A percentile compares a stretch with the other conserved stretches of the same genome.
Evolutionary conservation across 108 stramenopile genomes (phyloP).

Genomic region (Cyclotella sp.): DNA sequence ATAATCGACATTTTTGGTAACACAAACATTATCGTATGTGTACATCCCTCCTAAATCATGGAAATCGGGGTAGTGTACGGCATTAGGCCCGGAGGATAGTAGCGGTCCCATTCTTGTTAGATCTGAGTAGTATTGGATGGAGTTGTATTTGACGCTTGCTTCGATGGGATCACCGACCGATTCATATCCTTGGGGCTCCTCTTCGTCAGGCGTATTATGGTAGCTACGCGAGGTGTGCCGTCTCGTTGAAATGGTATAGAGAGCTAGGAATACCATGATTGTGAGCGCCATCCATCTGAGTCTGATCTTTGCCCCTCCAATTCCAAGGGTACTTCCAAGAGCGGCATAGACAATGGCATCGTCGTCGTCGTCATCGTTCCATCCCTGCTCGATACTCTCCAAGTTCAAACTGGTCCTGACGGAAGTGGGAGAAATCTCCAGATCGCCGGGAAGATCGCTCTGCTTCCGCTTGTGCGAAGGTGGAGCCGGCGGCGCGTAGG

Average conservation of each 20-base stretch:
- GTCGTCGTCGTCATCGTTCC: constrained; percentile 24
- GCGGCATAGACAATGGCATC: constrained; percentile 9
- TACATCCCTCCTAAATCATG: constrained; percentile 13
- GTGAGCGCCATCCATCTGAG: background rate
- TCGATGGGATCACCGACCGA: constrained; percentile 14
- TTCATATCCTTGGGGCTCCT: background rate
- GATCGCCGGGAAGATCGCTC: constrained; percentile 7
- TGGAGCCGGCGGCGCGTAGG: background rate
- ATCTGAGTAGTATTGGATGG: constrained; percentile 27
- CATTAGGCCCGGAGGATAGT: constrained; percentile 12
- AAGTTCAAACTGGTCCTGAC: constrained; percentile 12
- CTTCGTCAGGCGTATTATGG: background rate
- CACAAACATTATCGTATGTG: constrained; percentile 34
- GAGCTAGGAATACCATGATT: background rate
- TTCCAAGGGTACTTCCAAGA: background rate
- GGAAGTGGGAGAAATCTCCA: background rate
- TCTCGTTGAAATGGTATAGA: background rate
- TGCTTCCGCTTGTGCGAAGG: constrained; percentile 40
- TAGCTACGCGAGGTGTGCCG: background rate
- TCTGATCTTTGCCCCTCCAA: background rate
- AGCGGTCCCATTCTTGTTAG: constrained; percentile 12
- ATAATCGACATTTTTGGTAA: constrained; percentile 39
- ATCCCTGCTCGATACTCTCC: constrained; percentile 22
- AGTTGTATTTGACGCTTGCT: background rate
- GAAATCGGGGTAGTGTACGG: background rate